Conservation (phyloP, 73 alveolate genomes). For the Stentor roeselii region DNA sequence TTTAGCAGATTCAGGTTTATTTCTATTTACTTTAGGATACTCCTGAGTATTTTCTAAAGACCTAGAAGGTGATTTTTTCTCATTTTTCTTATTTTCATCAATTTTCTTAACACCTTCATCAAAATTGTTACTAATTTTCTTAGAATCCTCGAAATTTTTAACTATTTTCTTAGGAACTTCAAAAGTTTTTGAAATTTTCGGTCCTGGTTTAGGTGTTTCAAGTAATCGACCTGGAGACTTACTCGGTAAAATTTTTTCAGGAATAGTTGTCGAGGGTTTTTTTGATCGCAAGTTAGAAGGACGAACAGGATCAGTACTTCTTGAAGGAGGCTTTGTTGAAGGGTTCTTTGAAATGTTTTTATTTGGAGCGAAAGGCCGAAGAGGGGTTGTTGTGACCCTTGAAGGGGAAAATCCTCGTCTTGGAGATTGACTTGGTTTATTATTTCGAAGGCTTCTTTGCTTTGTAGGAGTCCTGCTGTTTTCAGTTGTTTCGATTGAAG, state of each 20-base stretch:
- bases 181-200: too few species aligned
- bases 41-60: too few species aligned
- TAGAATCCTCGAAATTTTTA: too few species aligned
- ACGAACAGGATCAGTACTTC: neutral
- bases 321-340: neutral
- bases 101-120: too few species aligned
- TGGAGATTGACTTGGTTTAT: neutral
- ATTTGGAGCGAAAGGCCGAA: neutral
- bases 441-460: too few species aligned
- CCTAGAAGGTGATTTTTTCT: too few species aligned
- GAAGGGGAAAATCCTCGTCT: neutral
- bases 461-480: too few species aligned
- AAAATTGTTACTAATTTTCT: too few species aligned
- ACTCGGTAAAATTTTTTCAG: neutral
- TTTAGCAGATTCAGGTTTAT: too few species aligned
- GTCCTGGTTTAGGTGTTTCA: neutral
- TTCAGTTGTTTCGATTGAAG: neutral
- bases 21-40: too few species aligned
- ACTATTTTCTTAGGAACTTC: too few species aligned
- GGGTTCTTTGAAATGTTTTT: neutral
- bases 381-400: neutral
- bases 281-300: neutral
- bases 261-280: neutral
- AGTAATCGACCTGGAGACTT: neutral
- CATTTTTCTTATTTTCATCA: too few species aligned